Evolutionary conservation across 371 early-diverging fungal species (phyloP), one percentile per base, ranked within the genome.

Genomic region (Nosema granulosis): DNA sequence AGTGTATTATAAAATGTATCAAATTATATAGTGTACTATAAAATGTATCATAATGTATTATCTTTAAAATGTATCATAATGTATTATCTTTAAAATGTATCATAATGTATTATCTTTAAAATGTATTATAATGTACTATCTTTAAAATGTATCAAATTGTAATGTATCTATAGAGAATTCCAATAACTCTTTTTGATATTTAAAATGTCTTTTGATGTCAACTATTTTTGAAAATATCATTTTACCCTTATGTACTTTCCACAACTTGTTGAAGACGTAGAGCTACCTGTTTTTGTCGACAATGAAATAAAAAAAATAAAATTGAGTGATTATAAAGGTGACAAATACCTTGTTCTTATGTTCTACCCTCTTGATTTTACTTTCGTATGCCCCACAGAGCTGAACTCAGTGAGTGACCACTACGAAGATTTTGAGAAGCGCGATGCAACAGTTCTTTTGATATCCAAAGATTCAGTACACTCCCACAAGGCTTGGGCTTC

Each of bases 391-490:
- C 90, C 90, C 28, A 89, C 89, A 34, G 90, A 90, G 69, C 79
- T 90, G 32, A 86, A 90, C 62, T 92, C 91, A 50, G 92, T 93
- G 89, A 88, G 88, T 81, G 92, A 95, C 82, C 87, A 88, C 75
- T 84, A 88, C 74, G 88, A 88, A 58, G 89, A 94, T 75, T 97
- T 97, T 88, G 77, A 86, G 68, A 83, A 87, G 80, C 74, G 88
- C 22, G 88, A 87, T 82, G 86, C 89, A 66, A 89, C 89, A 80
- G 90, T 94, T 29, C 85, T 93, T 58, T 92, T 89, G 68, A 87
- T 88, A 75, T 91, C 92, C 56, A 88, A 89, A 70, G 94, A 94
- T 88, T 89, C 90, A 74, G 87, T 87, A 57, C 84, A 84, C 82
- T 83, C 86, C 3, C 90, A 89, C 74, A 85, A 87, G 73, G 88